A percentile compares a stretch with the other conserved stretches of the same genome.
Conservation (phyloP, 768 basidiomycete genomes). For the Lactarius sanguifluus region DNA sequence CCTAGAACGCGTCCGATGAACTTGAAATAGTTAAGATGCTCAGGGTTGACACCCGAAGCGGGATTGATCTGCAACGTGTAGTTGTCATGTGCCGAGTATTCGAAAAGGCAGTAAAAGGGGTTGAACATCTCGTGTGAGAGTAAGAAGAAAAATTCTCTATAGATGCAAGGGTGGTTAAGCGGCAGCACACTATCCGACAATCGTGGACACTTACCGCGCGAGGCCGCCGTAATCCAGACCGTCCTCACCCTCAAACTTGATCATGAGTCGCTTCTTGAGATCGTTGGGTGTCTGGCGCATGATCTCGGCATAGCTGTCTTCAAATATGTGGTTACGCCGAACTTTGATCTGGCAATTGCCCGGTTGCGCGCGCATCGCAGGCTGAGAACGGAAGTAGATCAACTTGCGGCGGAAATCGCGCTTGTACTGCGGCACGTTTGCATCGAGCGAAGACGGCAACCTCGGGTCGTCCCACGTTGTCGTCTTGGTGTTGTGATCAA, state of each 20-base stretch:
- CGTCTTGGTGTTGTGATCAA: conserved; percentile 99
- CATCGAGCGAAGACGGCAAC: conserved; percentile 89
- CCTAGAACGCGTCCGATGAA: conserved; percentile 97
- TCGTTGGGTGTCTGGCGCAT: conserved; percentile 99
- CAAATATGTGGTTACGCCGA: conserved; percentile 96
- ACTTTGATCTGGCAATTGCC: conserved; percentile 99
- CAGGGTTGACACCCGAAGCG: conserved; percentile 96
- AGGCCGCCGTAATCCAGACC: conserved; percentile 98
- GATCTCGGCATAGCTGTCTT: conserved; percentile 99
- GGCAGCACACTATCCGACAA: neutral
- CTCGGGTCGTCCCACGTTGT: conserved; percentile 99
- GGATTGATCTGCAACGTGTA: conserved; percentile 99
- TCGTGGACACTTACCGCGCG: conserved; percentile 63
- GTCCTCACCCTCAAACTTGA: conserved; percentile 99
- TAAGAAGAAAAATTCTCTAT: conserved; percentile 99
- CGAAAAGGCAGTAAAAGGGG: conserved; percentile 99
- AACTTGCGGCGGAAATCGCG: conserved; percentile 99
- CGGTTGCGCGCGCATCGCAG: conserved; percentile 95
- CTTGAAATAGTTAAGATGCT: conserved; percentile 99
- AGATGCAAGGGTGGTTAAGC: conserved; percentile 17
- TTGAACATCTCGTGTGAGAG: conserved; percentile 99
- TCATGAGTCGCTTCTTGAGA: conserved; percentile 98
- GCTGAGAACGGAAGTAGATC: conserved; percentile 99
- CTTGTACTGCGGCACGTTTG: conserved; percentile 99
- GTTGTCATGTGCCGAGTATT: conserved; percentile 99